Evolutionary conservation across 495 filamentous ascomycete species (phyloP).

Genomic region (Astrothelium subdiscretum): DNA sequence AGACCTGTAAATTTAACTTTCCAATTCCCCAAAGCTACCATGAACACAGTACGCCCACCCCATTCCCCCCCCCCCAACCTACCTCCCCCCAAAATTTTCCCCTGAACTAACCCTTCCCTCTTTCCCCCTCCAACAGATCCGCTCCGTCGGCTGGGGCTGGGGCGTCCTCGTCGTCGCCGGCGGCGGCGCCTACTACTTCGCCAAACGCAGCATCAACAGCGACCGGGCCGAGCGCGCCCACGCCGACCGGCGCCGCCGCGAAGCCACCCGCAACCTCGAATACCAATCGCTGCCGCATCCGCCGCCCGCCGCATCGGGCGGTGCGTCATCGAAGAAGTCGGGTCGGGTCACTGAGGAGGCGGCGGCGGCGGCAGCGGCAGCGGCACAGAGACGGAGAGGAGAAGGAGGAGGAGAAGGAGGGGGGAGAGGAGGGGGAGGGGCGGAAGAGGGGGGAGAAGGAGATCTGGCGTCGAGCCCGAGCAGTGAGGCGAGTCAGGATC

Average conservation of each 20-base stretch:
- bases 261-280: slow-evolving; percentile 14
- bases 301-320: neutral
- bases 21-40: neutral
- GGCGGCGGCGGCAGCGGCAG: slow-evolving; percentile 12
- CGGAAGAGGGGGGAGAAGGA: slow-evolving; percentile 4
- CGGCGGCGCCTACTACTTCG: slow-evolving; percentile 91
- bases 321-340: neutral
- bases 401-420: neutral
- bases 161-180: slow-evolving; percentile 73
- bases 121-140: slow-evolving; percentile 7
- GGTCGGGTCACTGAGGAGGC: too few relatives aligned
- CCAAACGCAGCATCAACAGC: slow-evolving; percentile 85
- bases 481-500: slow-evolving; percentile 65
- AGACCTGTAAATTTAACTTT: neutral
- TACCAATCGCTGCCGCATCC: neutral
- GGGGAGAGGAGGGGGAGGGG: neutral
- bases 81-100: neutral
- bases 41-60: slow-evolving; percentile 17
- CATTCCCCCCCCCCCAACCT: neutral
- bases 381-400: slow-evolving; percentile 8
- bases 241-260: slow-evolving; percentile 33
- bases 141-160: slow-evolving; percentile 51
- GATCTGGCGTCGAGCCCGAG: slow-evolving; percentile 67
- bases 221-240: slow-evolving; percentile 64
- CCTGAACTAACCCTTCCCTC: neutral